These are phyloP conservation scores for Stagonosporopsis rhizophila DNA, from an alignment of 2,329 filamentous ascomycete species.

Conservation along the genomic window DNA sequence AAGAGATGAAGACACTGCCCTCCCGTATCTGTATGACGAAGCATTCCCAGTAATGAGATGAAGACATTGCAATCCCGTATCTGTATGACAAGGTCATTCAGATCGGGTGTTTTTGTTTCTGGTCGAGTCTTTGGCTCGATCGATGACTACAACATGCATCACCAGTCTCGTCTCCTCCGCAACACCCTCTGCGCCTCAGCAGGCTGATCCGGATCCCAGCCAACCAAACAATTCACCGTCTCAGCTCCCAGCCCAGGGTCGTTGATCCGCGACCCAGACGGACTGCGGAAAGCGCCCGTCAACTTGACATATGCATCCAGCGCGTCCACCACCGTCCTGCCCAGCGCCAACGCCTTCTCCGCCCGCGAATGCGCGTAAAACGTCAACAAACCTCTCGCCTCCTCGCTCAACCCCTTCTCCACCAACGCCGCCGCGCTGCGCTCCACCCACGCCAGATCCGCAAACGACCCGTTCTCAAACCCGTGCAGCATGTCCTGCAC, in stretches of 20 bases:
- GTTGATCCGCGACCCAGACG: conserved; percentile 33
- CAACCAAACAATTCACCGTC: conserved; percentile 41
- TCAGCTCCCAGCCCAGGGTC: conserved; percentile 37
- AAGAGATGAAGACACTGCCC: no score
- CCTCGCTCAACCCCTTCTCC: conserved; percentile 23
- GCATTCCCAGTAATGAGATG: no score
- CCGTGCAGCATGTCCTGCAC: conserved; percentile 37
- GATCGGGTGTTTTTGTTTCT: no score
- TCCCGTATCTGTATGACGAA: no score
- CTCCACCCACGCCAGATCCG: conserved; percentile 36
- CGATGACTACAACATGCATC: no score
- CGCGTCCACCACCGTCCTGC: conserved; percentile 35
- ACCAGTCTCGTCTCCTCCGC: background rate
- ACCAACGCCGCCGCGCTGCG: conserved; percentile 27
- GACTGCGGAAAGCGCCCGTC: conserved; percentile 29
- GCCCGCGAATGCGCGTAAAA: conserved; percentile 37
- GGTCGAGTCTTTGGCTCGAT: no score
- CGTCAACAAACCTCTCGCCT: conserved; percentile 30
- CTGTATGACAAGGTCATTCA: no score
- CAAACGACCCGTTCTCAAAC: conserved; percentile 36
- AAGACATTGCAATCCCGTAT: no score
- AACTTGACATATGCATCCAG: conserved; percentile 37
- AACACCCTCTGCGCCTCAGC: conserved; percentile 18
- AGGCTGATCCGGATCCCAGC: conserved; percentile 36
- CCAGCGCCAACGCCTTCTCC: conserved; percentile 34